Evolutionary conservation across 345 rosid genomes (phyloP), one percentile per base, ranked within the genome.

Genomic region (Lumnitzera racemosa): DNA sequence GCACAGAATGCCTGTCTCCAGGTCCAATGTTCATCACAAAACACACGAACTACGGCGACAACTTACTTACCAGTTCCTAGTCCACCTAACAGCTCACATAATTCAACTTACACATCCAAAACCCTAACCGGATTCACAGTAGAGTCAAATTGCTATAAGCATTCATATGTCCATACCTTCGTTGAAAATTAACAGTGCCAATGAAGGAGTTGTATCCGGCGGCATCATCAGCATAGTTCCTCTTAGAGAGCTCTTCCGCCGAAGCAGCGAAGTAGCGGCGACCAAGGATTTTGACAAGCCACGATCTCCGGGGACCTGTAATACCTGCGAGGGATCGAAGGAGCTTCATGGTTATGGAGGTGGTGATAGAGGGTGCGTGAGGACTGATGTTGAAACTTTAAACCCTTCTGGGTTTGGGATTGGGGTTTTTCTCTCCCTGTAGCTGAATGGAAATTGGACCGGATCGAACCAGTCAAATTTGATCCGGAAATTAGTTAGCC

Each of bases 181-280:
- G 84, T 67, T 73, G 81, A 27, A 80, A 55, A 61, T 81, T 75
- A 67, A 94, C 61, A 56, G 97, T 83, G 48, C 72, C 62, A 24
- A 90, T 65, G 36, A 86, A 96, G 24, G 92, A 75, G 74, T 83
- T 90, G 74, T 90, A 94, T 64, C 86, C 99, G 41, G 87, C 52
- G 11, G 70, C 57, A 58, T 88, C 86, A n/a, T 73, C 73, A 17
- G 97, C 99, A 64, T 88, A 88, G 65, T 94, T 90, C 43, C 89
- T 75, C 78, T 78, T 83, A 11, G 83, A 70, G 57, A 84, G 70
- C 50, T 76, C 81, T 47, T 70, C 84, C 27, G 87, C 61, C 13
- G 77, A 51, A 3, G 85, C 79, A 47, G 87, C 73, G 29, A 70
- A 82, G 78, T 59, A 72, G 14, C 91, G 88, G 58, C 71, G 64